Base-by-base conservation (phyloP, 202 grass and related monocot genomes). In the Panicum virgatum region DNA sequence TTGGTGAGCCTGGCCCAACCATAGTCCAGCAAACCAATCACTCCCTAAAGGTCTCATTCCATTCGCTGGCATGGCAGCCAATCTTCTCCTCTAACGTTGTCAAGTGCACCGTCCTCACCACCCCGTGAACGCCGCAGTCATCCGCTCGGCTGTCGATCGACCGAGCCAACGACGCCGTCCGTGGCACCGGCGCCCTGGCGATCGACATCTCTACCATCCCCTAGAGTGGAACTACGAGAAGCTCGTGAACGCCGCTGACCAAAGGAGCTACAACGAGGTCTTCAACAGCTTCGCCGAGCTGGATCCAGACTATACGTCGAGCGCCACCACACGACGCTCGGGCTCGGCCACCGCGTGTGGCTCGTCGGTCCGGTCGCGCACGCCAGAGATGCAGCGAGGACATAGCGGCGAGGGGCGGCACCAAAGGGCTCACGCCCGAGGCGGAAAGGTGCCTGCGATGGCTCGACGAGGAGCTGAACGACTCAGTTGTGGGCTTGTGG, bases 91-190 rank as follows among this genome's bases (percentile, higher is more conserved):
- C 75, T 5, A 79, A 76, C 9, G 91, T 89, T 1, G 77, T 90
- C 73, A 88, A 62, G 76, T 88, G 83, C 85, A 94, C 80, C 38
- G 61, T 97, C 82, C 60, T 97, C 78, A 94, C 91, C 61, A 97
- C 94, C 25, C 87, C 1, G 61, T n/a, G n/a, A n/a, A n/a, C n/a
- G n/a, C n/a, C n/a, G n/a, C n/a, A n/a, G n/a, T n/a, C n/a, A n/a
- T n/a, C n/a, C n/a, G n/a, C n/a, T n/a, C n/a, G n/a, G n/a, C n/a
- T n/a, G n/a, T n/a, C n/a, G n/a, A n/a, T n/a, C n/a, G n/a, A n/a
- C 43, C 13, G 69, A 74, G 29, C 63, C 20, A 3, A 42, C 9
- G 67, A 66, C 77, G 69, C 16, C 14, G 15, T 81, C 62, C n/a
- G 27, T 80, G 6, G n/a, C n/a, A n/a, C n/a, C n/a, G n/a, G n/a